A percentile compares a stretch with the other conserved stretches of the same genome.
These are phyloP conservation scores for Suillus placidus DNA, from an alignment of 768 basidiomycete species.

Conservation along the genomic window DNA sequence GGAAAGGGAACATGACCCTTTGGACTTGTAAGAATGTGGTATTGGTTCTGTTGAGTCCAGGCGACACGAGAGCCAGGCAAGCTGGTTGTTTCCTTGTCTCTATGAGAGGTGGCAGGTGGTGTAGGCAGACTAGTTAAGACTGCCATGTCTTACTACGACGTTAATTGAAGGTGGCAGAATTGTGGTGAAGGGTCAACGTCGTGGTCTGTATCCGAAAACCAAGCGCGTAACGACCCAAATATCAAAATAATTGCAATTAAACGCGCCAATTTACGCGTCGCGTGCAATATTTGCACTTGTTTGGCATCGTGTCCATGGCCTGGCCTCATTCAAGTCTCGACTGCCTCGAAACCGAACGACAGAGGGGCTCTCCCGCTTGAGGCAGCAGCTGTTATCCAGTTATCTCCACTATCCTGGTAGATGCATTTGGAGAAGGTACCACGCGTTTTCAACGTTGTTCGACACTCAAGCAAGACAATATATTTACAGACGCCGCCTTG, in stretches of 20 bases:
- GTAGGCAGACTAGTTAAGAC: constrained; percentile 55
- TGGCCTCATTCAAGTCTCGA: not conserved
- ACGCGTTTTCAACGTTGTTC: not conserved
- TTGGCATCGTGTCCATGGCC: constrained; percentile 14
- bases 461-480: not conserved
- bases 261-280: constrained; percentile 46
- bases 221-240: constrained; percentile 24
- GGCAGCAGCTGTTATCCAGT: not conserved
- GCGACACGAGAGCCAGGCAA: constrained; percentile 44
- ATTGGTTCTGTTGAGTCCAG: constrained; percentile 56
- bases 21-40: constrained; percentile 42
- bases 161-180: constrained; percentile 15
- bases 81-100: constrained; percentile 52
- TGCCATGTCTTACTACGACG: constrained; percentile 15
- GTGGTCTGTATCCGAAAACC: constrained; percentile 23
- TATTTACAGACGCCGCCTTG: constrained; percentile 7
- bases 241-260: constrained; percentile 36
- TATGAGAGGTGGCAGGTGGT: constrained; percentile 60
- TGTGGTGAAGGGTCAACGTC: constrained; percentile 13
- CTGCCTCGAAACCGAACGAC: not conserved
- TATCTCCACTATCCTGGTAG: not conserved
- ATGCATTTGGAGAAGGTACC: constrained; percentile 2
- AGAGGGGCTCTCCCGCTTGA: not conserved
- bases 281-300: constrained; percentile 35
- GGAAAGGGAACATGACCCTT: constrained; percentile 25